Conservation (phyloP, 140 eudicot species). For the Senecio squalidus region DNA sequence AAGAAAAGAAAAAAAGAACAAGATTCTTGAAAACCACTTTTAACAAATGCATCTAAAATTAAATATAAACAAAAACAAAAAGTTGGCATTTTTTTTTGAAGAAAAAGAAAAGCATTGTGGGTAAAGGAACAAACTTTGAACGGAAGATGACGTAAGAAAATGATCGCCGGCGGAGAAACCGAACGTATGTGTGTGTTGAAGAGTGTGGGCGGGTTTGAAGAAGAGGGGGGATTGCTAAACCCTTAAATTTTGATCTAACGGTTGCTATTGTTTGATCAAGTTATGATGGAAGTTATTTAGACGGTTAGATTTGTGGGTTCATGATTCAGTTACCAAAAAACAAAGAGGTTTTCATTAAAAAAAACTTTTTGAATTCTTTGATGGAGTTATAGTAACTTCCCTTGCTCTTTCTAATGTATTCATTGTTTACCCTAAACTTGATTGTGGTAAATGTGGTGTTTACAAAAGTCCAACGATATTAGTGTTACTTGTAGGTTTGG, state of each 20-base stretch:
- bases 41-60: neutral
- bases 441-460: no score
- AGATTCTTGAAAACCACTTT: no score
- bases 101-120: neutral
- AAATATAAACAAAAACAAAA: neutral
- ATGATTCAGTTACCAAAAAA: slow-evolving; percentile 23
- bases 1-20: neutral
- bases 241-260: slow-evolving; percentile 42
- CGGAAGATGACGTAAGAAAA: neutral
- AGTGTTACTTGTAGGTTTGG: no score
- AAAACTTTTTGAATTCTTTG: no score
- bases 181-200: slow-evolving; percentile 6
- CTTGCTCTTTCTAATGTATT: no score
- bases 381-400: no score
- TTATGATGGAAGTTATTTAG: slow-evolving; percentile 24
- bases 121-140: neutral
- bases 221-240: slow-evolving; percentile 34
- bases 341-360: no score
- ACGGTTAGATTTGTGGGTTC: slow-evolving; percentile 30
- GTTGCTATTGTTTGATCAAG: slow-evolving; percentile 8
- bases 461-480: no score
- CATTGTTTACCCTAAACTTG: no score
- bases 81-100: neutral
- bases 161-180: slow-evolving; percentile 22
- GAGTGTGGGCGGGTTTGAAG: slow-evolving; percentile 30